Base-by-base conservation (phyloP, 2,329 filamentous ascomycete species). In the Lasiodiplodia hormozganensis region DNA sequence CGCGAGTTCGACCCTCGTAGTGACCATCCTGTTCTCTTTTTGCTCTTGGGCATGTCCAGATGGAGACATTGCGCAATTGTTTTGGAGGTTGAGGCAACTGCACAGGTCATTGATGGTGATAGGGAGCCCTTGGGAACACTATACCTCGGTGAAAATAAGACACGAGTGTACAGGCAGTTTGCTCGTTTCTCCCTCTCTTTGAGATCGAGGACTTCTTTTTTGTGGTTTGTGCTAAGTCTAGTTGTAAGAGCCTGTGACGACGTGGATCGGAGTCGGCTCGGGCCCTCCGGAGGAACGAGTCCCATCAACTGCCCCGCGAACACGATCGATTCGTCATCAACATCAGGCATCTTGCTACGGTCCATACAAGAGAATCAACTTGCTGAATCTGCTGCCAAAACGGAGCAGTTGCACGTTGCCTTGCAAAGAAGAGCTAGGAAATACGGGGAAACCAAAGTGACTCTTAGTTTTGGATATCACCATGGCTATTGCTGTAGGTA, bases 1-100 rank as follows among this genome's bases (percentile, higher is more conserved):
- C 65, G 64, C 64, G 64, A 67, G 65, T 57, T 67, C 65, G 65
- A 57, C 53, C 53, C 52, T 57, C 65, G 65, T 67, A 67, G 65
- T 67, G 53, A 67, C 65, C 65, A 67, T 11, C 14, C 8, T 23
- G 2, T 11, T 23, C 1, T 52, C 6, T 38, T 67, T 67, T 67
- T 51, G 28, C 2, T n/a, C n/a, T 58, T 49, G 2, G 1, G 4
- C 2, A 18, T 14, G 5, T 10, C 5, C 8, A 7, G 16, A 31
- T 4, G 58, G 3, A 36, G 10, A 40, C 10, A 12, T 23, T 21
- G 12, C 1, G 40, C 23, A 34, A 23, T n/a, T 47, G 18, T 62
- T 62, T 62, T 62, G 25, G 10, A 11, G 8, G 18, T 34, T 34
- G 14, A 2, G 16, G n/a, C n/a, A 21, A 14, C 10, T 47, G 40